These are phyloP conservation scores for Toxicodendron radicans DNA, from an alignment of 345 rosid species.

Conservation along the genomic window DNA sequence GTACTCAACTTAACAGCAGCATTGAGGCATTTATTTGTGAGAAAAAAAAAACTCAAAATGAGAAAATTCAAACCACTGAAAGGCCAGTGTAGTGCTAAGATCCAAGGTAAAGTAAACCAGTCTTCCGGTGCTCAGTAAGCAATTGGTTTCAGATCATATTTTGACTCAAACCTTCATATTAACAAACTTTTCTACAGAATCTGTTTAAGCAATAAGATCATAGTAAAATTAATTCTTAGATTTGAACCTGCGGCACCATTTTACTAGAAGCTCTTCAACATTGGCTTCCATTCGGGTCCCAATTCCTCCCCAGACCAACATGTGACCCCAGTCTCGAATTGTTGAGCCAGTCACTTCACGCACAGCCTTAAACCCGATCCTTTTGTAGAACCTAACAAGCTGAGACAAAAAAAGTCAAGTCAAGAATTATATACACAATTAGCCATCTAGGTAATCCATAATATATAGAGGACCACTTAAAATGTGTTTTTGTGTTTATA, in stretches of 20 bases:
- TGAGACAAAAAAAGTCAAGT: conserved; percentile 24
- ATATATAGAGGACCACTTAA: not conserved
- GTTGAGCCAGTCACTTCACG: conserved; percentile 85
- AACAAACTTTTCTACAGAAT: not conserved
- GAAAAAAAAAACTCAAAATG: not conserved
- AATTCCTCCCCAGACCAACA: conserved; percentile 93
- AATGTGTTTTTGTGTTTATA: not conserved
- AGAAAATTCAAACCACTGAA: not conserved
- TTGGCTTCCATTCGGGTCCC: conserved; percentile 93
- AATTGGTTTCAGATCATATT: not conserved
- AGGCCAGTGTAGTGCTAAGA: not conserved
- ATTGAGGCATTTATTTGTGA: not conserved
- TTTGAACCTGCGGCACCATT: conserved; percentile 73
- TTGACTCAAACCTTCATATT: not conserved
- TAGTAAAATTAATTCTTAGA: conserved; percentile 15
- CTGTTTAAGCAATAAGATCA: not conserved
- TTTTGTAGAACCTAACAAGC: conserved; percentile 82
- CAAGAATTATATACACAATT: not conserved
- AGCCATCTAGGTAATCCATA: not conserved
- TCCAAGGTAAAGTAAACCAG: not conserved
- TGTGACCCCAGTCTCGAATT: conserved; percentile 67
- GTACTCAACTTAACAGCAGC: not conserved
- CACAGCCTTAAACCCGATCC: conserved; percentile 72
- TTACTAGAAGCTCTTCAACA: conserved; percentile 59
- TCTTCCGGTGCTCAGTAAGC: not conserved